Conservation (phyloP, 805 yeast genomes). For the Myxozyma lipomycoides region DNA sequence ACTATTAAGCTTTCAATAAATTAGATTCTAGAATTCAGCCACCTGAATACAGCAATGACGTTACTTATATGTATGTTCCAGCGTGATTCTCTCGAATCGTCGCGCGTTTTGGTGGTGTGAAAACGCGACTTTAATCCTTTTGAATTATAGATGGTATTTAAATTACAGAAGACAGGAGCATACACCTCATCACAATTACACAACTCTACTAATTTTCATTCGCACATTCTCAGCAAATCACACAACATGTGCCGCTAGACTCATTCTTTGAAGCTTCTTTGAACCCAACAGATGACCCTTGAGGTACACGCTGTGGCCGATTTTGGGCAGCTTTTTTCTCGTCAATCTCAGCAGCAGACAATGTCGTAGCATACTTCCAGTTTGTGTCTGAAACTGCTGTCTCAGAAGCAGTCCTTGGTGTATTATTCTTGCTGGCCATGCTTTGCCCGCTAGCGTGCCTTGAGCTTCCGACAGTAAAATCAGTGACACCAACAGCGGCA, state of each 20-base stretch:
- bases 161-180: no score
- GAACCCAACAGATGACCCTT: not conserved
- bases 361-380: not conserved
- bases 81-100: no score
- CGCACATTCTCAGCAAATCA: no score
- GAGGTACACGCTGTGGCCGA: not conserved
- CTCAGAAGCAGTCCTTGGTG: not conserved
- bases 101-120: no score
- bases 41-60: no score
- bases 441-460: not conserved
- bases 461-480: not conserved
- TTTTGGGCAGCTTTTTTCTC: not conserved
- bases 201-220: no score
- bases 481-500: conserved; percentile 6
- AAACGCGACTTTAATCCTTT: no score
- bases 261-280: not conserved
- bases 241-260: not conserved
- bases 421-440: not conserved
- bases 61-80: no score
- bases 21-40: no score
- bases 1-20: no score
- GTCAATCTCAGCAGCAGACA: not conserved
- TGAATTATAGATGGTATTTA: no score
- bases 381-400: not conserved
- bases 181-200: no score